Evolutionary conservation across 2,329 filamentous ascomycete genomes (phyloP).

Genomic region (Phyllosticta capitalensis): DNA sequence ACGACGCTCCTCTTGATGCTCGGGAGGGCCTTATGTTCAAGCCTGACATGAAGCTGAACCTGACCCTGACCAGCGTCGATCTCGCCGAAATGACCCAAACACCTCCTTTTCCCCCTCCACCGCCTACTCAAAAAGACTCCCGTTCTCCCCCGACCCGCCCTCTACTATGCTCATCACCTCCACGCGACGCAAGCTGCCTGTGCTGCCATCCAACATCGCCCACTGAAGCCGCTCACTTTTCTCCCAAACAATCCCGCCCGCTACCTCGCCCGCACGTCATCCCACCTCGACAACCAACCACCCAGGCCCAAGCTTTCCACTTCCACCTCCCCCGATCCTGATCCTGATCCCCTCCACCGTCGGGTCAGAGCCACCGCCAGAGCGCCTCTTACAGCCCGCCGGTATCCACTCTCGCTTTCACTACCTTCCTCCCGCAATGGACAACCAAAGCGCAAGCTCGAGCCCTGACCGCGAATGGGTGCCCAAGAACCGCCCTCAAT

Average conservation of each 20-base stretch:
- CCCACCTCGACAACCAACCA: background rate
- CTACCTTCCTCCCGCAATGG: constrained; percentile 17
- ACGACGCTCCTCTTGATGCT: too few species aligned
- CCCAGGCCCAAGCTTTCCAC: constrained; percentile 6
- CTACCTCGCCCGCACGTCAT: background rate
- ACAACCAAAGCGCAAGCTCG: constrained; percentile 47
- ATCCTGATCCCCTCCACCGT: constrained; percentile 4
- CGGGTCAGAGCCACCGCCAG: constrained; percentile 11
- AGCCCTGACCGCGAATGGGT: constrained; percentile 72
- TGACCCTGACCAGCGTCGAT: constrained; percentile 3
- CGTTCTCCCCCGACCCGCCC: background rate
- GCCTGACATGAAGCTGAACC: background rate
- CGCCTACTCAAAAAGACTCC: constrained; percentile 8
- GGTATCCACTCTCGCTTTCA: constrained; percentile 3
- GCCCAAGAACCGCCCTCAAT: constrained; percentile 72
- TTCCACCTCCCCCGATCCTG: constrained; percentile 1
- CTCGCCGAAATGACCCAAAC: constrained; percentile 12
- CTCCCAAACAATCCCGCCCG: background rate
- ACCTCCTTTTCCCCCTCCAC: constrained; percentile 21
- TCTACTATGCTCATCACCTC: background rate
- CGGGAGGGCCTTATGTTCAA: too few species aligned
- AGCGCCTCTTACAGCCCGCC: constrained; percentile 8
- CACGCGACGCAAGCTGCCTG: constrained; percentile 9
- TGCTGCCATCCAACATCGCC: constrained; percentile 4
- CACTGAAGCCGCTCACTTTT: constrained; percentile 6